Evolutionary conservation across 192 early-diverging fungal genomes (phyloP), one percentile per base, ranked within the genome.

Genomic region (Linnemannia schmuckeri): DNA sequence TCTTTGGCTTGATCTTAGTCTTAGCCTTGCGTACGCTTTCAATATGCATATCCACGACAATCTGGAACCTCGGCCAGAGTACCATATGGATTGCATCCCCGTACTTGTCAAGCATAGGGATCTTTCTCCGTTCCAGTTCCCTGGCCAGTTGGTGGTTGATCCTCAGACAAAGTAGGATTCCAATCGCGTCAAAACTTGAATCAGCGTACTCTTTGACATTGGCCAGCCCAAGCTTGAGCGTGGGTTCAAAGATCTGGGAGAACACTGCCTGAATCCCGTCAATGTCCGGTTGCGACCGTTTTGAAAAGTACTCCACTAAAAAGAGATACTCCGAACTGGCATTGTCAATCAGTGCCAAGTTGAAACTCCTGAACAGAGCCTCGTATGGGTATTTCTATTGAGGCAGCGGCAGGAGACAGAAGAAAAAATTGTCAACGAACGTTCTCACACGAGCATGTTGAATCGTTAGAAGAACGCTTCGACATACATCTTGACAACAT

Each of bases 271-370:
- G 91, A 27, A 94, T 91, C 77, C 93, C 89, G 44, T 95, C 94
- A 10, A 91, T 89, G 9, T 91, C 90, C 66, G 89, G 92, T 79
- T 93, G 93, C 9, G 93, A 93, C 70, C 93, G 91, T 27, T 93
- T 93, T 52, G 94, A 90, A 87, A 99, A 99, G 90, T 98, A 99
- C 80, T 98, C 96, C 55, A 93, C 89, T 55, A 95, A 93, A 78
- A 99, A 99, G 47, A 97, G 90, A 87, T 99, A 99, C 89, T 99
- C 98, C 13, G 96, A 95, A 66, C 94, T 96, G 6, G 98, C 97
- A 81, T 99, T 98, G 90, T 99, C 98, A 70, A 96, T 94, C 69
- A 99, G 85, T 27, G 98, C 94, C 74, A 98, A 90, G 73, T 96
- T 96, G 90, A 96, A 94, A 83, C 96, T 97, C 84, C 98, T 94